Percentiles rank a stretch among this genome's conserved stretches.
phyloP scores from a whole-genome alignment of 768 basidiomycete species.

The Leccinum truebloodii region DNA sequence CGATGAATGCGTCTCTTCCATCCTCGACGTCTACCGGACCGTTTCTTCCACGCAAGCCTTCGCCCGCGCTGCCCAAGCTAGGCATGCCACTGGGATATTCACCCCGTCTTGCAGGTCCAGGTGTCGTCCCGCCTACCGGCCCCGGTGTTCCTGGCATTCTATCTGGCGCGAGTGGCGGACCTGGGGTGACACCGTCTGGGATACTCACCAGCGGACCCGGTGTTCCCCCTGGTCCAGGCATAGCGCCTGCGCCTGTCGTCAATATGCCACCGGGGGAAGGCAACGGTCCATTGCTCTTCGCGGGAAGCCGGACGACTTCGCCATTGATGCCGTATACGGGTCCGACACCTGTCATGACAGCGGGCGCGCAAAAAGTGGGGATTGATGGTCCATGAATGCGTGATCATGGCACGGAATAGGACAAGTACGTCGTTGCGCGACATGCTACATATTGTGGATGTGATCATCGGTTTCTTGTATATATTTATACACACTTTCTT shows the following conservation, averaged over 20 bases:
- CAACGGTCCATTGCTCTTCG: conserved; percentile 12
- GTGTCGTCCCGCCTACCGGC: neutral
- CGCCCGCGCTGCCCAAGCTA: conserved; percentile 30
- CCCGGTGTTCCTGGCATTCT: neutral
- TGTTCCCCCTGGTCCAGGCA: conserved; percentile 31
- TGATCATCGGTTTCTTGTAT: neutral
- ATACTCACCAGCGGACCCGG: conserved; percentile 33
- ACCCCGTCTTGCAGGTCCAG: conserved; percentile 31
- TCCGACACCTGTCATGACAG: neutral
- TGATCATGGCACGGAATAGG: neutral
- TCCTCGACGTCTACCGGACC: conserved; percentile 17
- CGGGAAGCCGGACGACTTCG: conserved; percentile 6
- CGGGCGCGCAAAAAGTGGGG: neutral
- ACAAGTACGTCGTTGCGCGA: neutral
- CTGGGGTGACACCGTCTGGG: conserved; percentile 18
- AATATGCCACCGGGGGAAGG: conserved; percentile 14
- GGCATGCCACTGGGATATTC: conserved; percentile 30
- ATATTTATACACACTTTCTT: neutral
- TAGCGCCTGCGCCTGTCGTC: conserved; percentile 22
- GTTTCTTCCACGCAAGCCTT: conserved; percentile 28
- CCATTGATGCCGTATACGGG: conserved; percentile 26
- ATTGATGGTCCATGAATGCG: neutral
- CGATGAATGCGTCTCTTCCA: conserved; percentile 16
- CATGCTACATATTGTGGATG: neutral
- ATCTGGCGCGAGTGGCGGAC: neutral